These are phyloP conservation scores for Corrigiola litoralis DNA, from an alignment of 179 eudicot genomes.

Conservation along the genomic window DNA sequence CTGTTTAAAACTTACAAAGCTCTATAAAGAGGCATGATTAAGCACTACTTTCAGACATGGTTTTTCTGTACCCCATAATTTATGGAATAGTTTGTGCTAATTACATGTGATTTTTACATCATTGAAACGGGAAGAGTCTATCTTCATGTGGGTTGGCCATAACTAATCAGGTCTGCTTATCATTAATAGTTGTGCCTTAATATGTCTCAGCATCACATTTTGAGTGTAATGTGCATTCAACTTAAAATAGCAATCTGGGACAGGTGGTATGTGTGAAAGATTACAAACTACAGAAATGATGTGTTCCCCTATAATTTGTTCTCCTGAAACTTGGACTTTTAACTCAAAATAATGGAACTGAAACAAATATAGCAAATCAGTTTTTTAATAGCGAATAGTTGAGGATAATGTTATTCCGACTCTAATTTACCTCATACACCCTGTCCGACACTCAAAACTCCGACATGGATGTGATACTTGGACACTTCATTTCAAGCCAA, in stretches of 20 bases:
- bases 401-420: too few relatives aligned
- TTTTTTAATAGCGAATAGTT: too few relatives aligned
- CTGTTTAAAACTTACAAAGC: not conserved
- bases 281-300: not conserved
- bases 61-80: not conserved
- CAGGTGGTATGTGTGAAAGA: not conserved
- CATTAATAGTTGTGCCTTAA: constrained; percentile 1
- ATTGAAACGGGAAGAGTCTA: not conserved
- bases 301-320: not conserved
- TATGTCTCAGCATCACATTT: constrained; percentile 1
- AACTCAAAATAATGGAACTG: too few relatives aligned
- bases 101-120: not conserved
- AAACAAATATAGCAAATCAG: too few relatives aligned
- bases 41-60: not conserved
- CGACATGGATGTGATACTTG: too few relatives aligned
- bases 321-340: too few relatives aligned
- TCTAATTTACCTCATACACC: too few relatives aligned
- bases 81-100: constrained; percentile 2
- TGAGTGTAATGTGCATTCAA: not conserved
- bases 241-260: not conserved
- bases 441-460: too few relatives aligned
- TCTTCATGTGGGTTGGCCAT: constrained; percentile 15
- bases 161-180: not conserved
- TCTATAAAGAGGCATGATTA: not conserved
- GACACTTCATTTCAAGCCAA: too few relatives aligned